A percentile compares a stretch with the other conserved stretches of the same genome.
phyloP scores from a whole-genome alignment of 176 grass and related monocot species.

The Themeda triandra region DNA sequence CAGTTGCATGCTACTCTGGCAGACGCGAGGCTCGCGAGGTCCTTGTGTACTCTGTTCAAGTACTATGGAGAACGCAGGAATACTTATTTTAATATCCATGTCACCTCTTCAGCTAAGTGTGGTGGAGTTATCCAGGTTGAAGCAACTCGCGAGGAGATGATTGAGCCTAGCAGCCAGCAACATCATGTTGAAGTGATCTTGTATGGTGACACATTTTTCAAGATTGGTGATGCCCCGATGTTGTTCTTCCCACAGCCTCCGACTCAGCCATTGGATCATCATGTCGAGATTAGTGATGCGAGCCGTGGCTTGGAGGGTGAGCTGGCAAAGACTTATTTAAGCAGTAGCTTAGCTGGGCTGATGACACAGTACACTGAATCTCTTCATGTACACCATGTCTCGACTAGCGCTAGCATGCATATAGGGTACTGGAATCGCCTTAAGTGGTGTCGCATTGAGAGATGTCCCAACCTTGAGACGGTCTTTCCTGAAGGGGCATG shows the following conservation, averaged over 20 bases:
- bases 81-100: not conserved
- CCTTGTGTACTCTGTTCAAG: not conserved
- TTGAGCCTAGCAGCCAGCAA: not conserved
- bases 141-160: not conserved
- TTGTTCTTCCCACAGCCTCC: not conserved
- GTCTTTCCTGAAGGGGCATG: not conserved
- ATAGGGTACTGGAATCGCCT: no score
- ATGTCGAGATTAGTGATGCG: not conserved
- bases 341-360: no score
- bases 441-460: no score
- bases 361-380: no score
- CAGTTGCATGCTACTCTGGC: constrained; percentile 1
- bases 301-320: not conserved
- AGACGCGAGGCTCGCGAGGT: constrained; percentile 2
- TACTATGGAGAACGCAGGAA: no score
- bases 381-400: not conserved
- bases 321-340: no score
- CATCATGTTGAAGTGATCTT: no score
- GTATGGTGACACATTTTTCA: not conserved
- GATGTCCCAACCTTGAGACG: not conserved
- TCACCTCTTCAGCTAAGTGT: not conserved
- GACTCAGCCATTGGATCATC: not conserved
- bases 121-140: not conserved
- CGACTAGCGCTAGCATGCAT: not conserved
- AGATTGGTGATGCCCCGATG: not conserved